Percentiles rank a stretch among this genome's conserved stretches.
phyloP scores from a whole-genome alignment of 306 rosid genomes.

The Castanospermum australe region DNA sequence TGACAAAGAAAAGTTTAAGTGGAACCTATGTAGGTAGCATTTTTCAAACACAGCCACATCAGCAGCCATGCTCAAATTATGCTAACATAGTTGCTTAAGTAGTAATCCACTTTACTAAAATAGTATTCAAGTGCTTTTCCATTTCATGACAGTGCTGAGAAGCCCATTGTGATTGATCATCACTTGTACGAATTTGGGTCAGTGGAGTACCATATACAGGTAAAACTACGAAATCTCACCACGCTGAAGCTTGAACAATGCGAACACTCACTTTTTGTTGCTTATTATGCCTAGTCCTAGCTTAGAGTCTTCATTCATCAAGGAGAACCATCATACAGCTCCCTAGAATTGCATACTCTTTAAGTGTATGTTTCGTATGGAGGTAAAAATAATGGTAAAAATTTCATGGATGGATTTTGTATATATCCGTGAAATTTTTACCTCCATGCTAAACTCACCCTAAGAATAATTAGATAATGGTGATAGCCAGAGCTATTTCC shows the following conservation, averaged over 20 bases:
- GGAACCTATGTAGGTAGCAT: background rate
- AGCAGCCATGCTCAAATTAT: background rate
- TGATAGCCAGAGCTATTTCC: background rate
- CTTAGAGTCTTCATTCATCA: background rate
- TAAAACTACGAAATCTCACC: conserved; percentile 27
- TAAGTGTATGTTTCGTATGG: no score
- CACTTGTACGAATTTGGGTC: conserved; percentile 82
- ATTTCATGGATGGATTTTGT: no score
- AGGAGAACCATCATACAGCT: background rate
- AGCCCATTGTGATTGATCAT: conserved; percentile 72
- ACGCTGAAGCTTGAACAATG: background rate
- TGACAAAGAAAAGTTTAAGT: background rate
- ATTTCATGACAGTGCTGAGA: conserved; percentile 59
- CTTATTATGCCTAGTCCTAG: background rate
- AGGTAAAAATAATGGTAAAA: no score
- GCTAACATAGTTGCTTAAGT: background rate
- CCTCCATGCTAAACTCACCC: no score
- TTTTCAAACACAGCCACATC: background rate
- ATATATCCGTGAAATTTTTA: no score
- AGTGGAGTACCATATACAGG: conserved; percentile 77
- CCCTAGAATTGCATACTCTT: background rate
- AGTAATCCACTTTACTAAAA: background rate
- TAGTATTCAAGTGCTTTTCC: conserved; percentile 16
- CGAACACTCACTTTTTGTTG: background rate
- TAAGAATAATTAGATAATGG: background rate